Base-by-base conservation (phyloP, 2,329 filamentous ascomycete species). In the Alternaria ventricosa region DNA sequence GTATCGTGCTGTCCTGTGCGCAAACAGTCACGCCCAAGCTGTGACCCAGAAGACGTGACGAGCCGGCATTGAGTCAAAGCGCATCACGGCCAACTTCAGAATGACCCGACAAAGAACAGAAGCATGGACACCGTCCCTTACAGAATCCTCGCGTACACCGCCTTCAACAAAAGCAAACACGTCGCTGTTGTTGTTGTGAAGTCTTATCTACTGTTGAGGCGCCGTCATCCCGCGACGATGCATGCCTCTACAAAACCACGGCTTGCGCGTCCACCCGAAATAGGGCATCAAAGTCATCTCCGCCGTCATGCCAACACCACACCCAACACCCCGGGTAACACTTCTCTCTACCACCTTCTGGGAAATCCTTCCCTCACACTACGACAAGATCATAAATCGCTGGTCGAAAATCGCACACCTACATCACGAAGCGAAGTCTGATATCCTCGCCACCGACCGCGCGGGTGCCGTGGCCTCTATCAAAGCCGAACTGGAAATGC, bases 401-500 rank as follows among this genome's bases (percentile, higher is more conserved):
- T 63, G 56, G 59, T 22, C 20, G 1, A 53, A 55, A 27, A 65
- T 63, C 13, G 47, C 62, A 13, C 30, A 30, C 30, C 25, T 67
- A 2, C 49, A 60, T 51, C 12, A 58, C 28, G 59, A 67, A 59
- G 54, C 60, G 4, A 60, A 59, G 25, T 53, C 54, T 6, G 56
- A 56, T 1, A 12, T 61, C 3, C 49, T 65, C 22, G 47, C 62
- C 6, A 63, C 65, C 12, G 60, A 68, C 30, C 63, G 58, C 33
- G 61, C 46, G 3, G 47, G 55, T 9, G 63, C 61, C 9, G 33
- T 58, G 1, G 57, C 60, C 22, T 70, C 69, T 7, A 41, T 70
- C 2, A 66, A 63, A 27, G 68, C 61, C 1, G 66, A 70, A 53
- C 53, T 71, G 3, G 50, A 67, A 3, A 64, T 71, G 63, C 23